Percentiles rank a stretch among this genome's conserved stretches.
phyloP scores from a whole-genome alignment of 768 basidiomycete species.

The Tylopilus felleus region DNA sequence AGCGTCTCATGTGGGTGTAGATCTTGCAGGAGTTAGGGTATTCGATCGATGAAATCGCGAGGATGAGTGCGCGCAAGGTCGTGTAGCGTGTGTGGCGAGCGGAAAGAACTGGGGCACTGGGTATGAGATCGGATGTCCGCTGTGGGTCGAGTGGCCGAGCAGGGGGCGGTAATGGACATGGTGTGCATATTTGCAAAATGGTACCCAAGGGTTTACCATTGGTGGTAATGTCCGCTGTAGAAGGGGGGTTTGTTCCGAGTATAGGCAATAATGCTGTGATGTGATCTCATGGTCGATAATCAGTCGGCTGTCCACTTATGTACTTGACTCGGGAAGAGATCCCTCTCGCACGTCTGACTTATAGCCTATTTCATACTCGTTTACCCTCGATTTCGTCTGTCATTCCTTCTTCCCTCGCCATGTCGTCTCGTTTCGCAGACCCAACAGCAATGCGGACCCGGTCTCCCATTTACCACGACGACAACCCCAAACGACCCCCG shows the following conservation, averaged over 20 bases:
- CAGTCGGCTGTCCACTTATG: constrained; percentile 32
- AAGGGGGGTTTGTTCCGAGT: constrained; percentile 8
- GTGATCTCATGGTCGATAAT: constrained; percentile 31
- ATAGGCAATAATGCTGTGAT: constrained; percentile 25
- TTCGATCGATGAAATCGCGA: constrained; percentile 36
- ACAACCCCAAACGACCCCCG: constrained; percentile 27
- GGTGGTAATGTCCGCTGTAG: constrained; percentile 12
- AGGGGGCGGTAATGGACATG: constrained; percentile 11
- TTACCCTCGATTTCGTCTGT: constrained; percentile 11
- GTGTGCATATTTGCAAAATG: constrained; percentile 27
- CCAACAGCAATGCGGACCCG: constrained; percentile 28
- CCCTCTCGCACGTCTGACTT: constrained; percentile 23
- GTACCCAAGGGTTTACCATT: constrained; percentile 22
- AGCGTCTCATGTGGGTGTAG: constrained; percentile 23
- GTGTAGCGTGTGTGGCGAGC: constrained; percentile 31
- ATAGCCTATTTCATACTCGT: constrained; percentile 25
- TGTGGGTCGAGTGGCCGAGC: constrained; percentile 24
- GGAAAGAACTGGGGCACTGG: constrained; percentile 20
- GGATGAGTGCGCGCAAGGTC: constrained; percentile 41
- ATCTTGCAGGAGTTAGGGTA: constrained; percentile 45
- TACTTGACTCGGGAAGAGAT: constrained; percentile 25
- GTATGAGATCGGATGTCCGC: constrained; percentile 24
- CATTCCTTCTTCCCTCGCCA: constrained; percentile 5
- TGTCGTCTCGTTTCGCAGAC: constrained; percentile 31
- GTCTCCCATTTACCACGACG: constrained; percentile 30